A percentile compares a stretch with the other conserved stretches of the same genome.
These are phyloP conservation scores for Didymosphaeria variabile DNA, from an alignment of 2,329 filamentous ascomycete species.

Conservation along the genomic window DNA sequence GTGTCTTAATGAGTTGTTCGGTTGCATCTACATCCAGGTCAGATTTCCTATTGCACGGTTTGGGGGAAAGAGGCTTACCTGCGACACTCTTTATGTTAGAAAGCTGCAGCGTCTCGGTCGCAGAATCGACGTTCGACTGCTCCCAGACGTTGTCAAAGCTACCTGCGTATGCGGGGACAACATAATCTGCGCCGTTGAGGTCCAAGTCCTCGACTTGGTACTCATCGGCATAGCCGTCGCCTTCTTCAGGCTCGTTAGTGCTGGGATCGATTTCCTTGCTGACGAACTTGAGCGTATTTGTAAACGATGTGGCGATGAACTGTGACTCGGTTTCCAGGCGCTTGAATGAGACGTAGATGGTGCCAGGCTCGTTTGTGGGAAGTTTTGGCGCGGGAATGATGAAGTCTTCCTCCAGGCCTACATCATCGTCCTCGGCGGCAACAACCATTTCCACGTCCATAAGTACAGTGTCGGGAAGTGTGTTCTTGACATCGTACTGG, in stretches of 20 bases:
- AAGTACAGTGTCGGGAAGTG: constrained; percentile 77
- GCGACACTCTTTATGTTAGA: constrained; percentile 90
- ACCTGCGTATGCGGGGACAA: constrained; percentile 90
- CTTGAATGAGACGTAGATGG: constrained; percentile 94
- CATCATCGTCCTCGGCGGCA: constrained; percentile 82
- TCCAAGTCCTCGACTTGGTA: constrained; percentile 97
- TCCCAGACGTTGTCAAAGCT: constrained; percentile 98
- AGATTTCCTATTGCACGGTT: constrained; percentile 16
- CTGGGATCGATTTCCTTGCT: constrained; percentile 97
- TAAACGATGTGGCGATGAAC: constrained; percentile 84
- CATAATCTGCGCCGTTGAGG: constrained; percentile 89
- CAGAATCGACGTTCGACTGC: constrained; percentile 88
- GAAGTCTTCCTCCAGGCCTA: constrained; percentile 79
- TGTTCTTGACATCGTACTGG: constrained; percentile 98
- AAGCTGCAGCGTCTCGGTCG: constrained; percentile 89
- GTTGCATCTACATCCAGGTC: constrained; percentile 75
- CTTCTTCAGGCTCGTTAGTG: constrained; percentile 90
- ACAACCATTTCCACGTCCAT: constrained; percentile 71
- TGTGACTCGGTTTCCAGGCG: constrained; percentile 78
- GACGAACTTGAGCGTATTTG: constrained; percentile 94
- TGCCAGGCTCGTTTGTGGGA: constrained; percentile 84
- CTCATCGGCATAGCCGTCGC: constrained; percentile 89
- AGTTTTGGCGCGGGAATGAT: constrained; percentile 89
- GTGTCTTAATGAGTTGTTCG: constrained; percentile 83
- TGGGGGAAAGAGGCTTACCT: constrained; percentile 64